phyloP scores from a whole-genome alignment of 306 rosid genomes.

The Prunus kanzakura region DNA sequence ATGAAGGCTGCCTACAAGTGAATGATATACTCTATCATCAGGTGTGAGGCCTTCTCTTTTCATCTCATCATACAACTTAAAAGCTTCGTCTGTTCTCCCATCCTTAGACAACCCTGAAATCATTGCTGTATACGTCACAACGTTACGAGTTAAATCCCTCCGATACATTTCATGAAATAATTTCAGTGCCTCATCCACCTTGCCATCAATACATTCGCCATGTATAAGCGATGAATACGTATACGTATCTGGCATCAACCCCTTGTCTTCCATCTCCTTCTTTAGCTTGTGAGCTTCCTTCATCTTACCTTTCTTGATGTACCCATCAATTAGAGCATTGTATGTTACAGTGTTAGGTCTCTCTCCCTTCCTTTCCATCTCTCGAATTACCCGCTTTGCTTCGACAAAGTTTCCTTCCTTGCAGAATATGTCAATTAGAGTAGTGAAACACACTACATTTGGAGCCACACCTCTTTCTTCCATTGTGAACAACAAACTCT shows the following conservation, averaged over 20 bases:
- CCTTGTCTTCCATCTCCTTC: slow-evolving; percentile 55
- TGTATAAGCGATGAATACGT: slow-evolving; percentile 74
- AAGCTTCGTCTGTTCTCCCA: slow-evolving; percentile 80
- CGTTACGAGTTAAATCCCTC: slow-evolving; percentile 45
- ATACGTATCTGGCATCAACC: slow-evolving; percentile 58
- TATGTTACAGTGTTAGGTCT: slow-evolving; percentile 57
- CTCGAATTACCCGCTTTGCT: slow-evolving; percentile 52
- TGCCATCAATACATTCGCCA: slow-evolving; percentile 67
- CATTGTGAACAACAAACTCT: slow-evolving; percentile 53
- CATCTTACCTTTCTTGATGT: slow-evolving; percentile 60
- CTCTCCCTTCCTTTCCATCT: slow-evolving; percentile 57
- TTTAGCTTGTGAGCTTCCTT: slow-evolving; percentile 50
- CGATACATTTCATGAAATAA: slow-evolving; percentile 61
- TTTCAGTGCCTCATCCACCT: slow-evolving; percentile 55
- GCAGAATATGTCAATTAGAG: slow-evolving; percentile 67
- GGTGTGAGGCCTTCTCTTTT: slow-evolving; percentile 51
- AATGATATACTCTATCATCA: slow-evolving; percentile 67
- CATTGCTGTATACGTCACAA: slow-evolving; percentile 58
- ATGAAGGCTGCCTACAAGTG: slow-evolving; percentile 70
- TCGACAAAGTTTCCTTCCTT: slow-evolving; percentile 78
- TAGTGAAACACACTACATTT: slow-evolving; percentile 53
- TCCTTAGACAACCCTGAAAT: slow-evolving; percentile 77
- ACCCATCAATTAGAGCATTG: slow-evolving; percentile 67
- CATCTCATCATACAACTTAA: slow-evolving; percentile 73
- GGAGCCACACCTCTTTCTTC: slow-evolving; percentile 60